Percentiles rank a stretch among this genome's conserved stretches.
Conservation (phyloP, 23 red algal genomes). For the Agarophyton chilense region DNA sequence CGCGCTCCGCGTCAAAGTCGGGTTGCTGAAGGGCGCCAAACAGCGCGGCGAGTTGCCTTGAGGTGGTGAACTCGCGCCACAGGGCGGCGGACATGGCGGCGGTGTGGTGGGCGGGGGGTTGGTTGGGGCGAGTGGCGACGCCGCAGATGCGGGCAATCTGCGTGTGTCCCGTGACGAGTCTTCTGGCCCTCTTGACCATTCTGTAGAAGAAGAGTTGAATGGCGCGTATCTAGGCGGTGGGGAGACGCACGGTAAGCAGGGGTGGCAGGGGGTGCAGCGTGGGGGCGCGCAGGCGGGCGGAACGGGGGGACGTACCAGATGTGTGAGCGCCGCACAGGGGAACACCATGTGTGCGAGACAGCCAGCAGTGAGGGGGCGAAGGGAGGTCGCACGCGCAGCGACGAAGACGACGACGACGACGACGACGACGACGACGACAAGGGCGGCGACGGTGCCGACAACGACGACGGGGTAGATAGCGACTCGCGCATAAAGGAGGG, state of each 20-base stretch:
- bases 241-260: not conserved
- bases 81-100: slow-evolving; percentile 45
- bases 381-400: not conserved
- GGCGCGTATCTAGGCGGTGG: not conserved
- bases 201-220: slow-evolving; percentile 41
- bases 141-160: slow-evolving; percentile 50
- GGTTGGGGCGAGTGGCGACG: not conserved
- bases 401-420: too few species aligned
- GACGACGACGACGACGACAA: too few species aligned
- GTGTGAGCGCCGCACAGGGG: not conserved
- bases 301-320: not conserved
- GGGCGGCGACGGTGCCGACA: too few species aligned
- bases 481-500: too few species aligned
- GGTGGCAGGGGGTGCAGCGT: too few species aligned
- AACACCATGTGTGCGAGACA: not conserved
- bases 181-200: slow-evolving; percentile 63
- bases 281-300: too few species aligned
- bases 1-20: slow-evolving; percentile 19
- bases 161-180: slow-evolving; percentile 27
- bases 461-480: too few species aligned
- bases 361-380: not conserved
- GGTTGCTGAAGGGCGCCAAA: not conserved
- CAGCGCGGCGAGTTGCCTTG: slow-evolving; percentile 10
- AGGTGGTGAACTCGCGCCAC: slow-evolving; percentile 38
- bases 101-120: slow-evolving; percentile 20